Evolutionary conservation across 495 filamentous ascomycete genomes (phyloP).

Genomic region (Lasiosphaeria miniovina): DNA sequence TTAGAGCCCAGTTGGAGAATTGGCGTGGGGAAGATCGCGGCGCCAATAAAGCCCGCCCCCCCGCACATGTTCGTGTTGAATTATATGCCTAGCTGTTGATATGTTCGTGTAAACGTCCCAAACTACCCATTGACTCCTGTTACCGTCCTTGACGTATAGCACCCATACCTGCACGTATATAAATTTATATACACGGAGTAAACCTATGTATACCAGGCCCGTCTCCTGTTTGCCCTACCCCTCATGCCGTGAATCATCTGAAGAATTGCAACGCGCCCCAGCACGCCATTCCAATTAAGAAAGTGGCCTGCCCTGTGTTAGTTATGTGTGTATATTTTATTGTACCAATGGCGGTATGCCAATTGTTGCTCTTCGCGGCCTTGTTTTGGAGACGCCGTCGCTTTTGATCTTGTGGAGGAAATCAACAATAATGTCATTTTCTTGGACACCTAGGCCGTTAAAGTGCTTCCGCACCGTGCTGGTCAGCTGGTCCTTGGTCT

Average conservation of each 20-base stretch:
- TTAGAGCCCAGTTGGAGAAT: neutral
- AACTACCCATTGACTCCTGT: too few relatives aligned
- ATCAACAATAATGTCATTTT: conserved; percentile 84
- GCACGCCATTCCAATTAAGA: neutral
- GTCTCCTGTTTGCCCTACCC: too few relatives aligned
- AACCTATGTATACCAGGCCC: too few relatives aligned
- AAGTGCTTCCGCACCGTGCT: conserved; percentile 84
- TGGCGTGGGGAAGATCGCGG: neutral
- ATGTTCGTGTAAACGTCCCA: too few relatives aligned
- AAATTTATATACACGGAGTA: too few relatives aligned
- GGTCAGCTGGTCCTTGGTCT: conserved; percentile 77
- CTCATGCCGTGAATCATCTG: neutral
- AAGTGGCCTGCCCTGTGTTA: neutral
- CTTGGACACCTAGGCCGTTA: conserved; percentile 76
- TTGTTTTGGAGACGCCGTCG: conserved; percentile 30
- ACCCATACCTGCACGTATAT: too few relatives aligned
- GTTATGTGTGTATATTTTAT: neutral
- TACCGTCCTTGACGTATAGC: too few relatives aligned
- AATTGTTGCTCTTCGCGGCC: conserved; percentile 27
- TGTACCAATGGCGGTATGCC: conserved; percentile 6
- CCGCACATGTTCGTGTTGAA: too few relatives aligned
- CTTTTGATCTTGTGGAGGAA: conserved; percentile 76
- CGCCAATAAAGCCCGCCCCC: neutral
- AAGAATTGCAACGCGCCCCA: neutral
- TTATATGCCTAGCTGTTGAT: too few relatives aligned